Conservation (phyloP, 768 basidiomycete species). For the Mycena rebaudengoi region DNA sequence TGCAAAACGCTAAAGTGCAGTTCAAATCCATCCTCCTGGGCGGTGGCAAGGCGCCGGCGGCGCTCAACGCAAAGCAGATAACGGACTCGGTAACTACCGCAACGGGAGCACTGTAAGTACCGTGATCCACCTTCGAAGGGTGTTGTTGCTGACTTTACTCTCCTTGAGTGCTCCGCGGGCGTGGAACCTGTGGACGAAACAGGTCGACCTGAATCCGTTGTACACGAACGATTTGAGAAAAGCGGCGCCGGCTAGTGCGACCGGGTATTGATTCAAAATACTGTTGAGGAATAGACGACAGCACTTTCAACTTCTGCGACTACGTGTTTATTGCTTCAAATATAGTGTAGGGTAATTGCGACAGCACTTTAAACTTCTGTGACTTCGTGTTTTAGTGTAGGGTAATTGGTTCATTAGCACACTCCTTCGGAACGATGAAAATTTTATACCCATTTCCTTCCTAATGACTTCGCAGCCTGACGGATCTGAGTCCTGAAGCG, state of each 20-base stretch:
- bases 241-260: background rate
- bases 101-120: background rate
- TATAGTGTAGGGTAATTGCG: too few relatives aligned
- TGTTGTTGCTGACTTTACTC: background rate
- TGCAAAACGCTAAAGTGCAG: background rate
- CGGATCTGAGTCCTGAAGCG: too few relatives aligned
- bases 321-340: background rate
- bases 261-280: background rate
- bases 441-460: too few relatives aligned
- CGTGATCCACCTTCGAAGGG: background rate
- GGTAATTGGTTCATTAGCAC: too few relatives aligned
- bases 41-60: background rate
- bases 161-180: background rate
- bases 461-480: too few relatives aligned
- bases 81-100: background rate
- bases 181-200: conserved; percentile 1
- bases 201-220: background rate
- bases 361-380: too few relatives aligned
- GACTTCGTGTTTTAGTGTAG: too few relatives aligned
- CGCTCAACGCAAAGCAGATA: background rate
- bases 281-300: background rate
- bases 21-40: background rate
- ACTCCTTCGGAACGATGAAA: too few relatives aligned
- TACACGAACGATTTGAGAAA: background rate
- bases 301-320: background rate